A percentile compares a stretch with the other conserved stretches of the same genome.
phyloP scores from a whole-genome alignment of 352 stramenopile genomes.

The Pythium dissimile region DNA sequence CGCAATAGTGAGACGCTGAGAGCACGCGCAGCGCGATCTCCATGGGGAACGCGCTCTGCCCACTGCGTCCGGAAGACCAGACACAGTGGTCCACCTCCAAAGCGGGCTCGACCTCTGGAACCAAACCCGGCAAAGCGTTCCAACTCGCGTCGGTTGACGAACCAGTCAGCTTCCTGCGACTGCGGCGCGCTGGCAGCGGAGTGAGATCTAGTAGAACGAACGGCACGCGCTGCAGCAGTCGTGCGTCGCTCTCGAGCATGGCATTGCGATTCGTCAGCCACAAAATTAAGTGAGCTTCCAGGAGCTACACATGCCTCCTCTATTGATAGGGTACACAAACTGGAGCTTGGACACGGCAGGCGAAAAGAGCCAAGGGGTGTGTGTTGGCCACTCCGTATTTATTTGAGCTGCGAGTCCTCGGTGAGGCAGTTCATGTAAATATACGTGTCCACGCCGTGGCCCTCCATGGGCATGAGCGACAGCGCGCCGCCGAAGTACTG shows the following conservation, averaged over 20 bases:
- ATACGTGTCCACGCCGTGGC: constrained; percentile 95
- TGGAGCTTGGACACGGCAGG: no score
- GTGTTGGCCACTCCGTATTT: constrained; percentile 2
- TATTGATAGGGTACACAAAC: no score
- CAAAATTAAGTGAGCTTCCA: no score
- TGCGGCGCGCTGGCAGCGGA: not conserved
- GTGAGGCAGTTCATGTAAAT: constrained; percentile 88
- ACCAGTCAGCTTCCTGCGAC: no score
- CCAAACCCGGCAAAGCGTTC: no score
- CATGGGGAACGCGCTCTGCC: constrained; percentile 10
- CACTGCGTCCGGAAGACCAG: no score
- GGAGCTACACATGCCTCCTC: no score
- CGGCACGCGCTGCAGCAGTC: not conserved
- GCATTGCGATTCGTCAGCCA: not conserved
- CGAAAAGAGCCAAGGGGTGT: not conserved
- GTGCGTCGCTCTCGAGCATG: not conserved
- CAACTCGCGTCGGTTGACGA: no score
- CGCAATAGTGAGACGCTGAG: constrained; percentile 11
- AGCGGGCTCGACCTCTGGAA: no score
- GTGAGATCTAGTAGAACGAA: not conserved
- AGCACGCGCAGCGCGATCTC: constrained; percentile 35
- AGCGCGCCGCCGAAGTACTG: constrained; percentile 99
- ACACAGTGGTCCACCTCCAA: no score
- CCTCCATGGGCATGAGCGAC: constrained; percentile 98
- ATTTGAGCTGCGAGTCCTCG: constrained; percentile 70